Conservation (phyloP, 495 filamentous ascomycete species). For the Terfezia boudieri region DNA sequence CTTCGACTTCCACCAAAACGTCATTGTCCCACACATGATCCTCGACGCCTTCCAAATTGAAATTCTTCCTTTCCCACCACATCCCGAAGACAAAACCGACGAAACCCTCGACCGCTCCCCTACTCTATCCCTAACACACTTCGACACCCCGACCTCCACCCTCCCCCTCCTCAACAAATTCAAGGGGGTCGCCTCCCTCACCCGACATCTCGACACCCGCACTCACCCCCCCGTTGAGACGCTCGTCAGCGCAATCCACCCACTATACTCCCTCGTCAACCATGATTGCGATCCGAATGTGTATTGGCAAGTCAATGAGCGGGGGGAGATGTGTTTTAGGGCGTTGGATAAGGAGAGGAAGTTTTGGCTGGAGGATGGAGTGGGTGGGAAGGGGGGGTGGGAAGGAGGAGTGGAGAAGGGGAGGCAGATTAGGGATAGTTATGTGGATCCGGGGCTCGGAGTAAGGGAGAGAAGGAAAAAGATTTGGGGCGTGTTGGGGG, state of each 20-base stretch:
- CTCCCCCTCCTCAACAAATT: neutral
- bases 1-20: slow-evolving; percentile 27
- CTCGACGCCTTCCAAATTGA: slow-evolving; percentile 1
- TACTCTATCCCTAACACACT: neutral
- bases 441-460: neutral
- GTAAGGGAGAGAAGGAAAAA: neutral
- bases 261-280: slow-evolving; percentile 62
- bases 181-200: neutral
- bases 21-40: slow-evolving; percentile 8
- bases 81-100: neutral
- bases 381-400: slow-evolving; percentile 16
- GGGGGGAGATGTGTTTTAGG: slow-evolving; percentile 41
- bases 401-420: slow-evolving; percentile 43
- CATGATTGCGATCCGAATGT: slow-evolving; percentile 92
- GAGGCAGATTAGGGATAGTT: slow-evolving; percentile 30
- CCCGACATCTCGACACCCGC: neutral
- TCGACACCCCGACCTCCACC: neutral
- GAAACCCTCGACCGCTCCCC: neutral
- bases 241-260: slow-evolving; percentile 39
- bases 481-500: neutral
- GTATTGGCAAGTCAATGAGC: slow-evolving; percentile 76
- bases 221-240: slow-evolving; percentile 20
- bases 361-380: slow-evolving; percentile 25
- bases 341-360: neutral
- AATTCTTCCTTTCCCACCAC: neutral